Conservation (phyloP, 2,329 filamentous ascomycete genomes). For the Exophiala aquamarina region DNA sequence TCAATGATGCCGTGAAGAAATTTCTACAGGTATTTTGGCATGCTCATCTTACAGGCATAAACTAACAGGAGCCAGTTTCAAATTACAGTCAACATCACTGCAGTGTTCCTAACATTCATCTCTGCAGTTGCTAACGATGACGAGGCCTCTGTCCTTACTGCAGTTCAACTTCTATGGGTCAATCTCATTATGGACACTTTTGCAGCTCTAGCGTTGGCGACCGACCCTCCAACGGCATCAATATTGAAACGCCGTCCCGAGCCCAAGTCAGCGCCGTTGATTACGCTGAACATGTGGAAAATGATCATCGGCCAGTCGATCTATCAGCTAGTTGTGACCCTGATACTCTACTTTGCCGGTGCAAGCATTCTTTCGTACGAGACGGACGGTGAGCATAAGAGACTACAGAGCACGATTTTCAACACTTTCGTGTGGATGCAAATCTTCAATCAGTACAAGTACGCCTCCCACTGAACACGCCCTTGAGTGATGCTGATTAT, state of each 20-base stretch:
- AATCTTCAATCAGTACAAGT: conserved; percentile 69
- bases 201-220: conserved; percentile 62
- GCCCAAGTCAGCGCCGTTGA: conserved; percentile 40
- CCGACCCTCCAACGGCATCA: conserved; percentile 57
- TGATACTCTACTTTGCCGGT: conserved; percentile 58
- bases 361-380: conserved; percentile 54
- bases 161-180: conserved; percentile 66
- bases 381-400: conserved; percentile 39
- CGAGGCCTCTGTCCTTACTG: conserved; percentile 60
- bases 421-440: conserved; percentile 73
- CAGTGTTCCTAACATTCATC: conserved; percentile 62
- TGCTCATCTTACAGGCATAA: conserved; percentile 52
- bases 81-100: conserved; percentile 67
- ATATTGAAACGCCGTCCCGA: conserved; percentile 54
- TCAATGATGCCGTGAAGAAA: conserved; percentile 75
- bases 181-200: conserved; percentile 69
- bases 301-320: conserved; percentile 42
- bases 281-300: conserved; percentile 44
- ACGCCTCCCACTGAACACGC: conserved; percentile 10
- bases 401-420: conserved; percentile 64
- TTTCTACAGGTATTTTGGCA: conserved; percentile 58
- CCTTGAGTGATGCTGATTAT: conserved; percentile 6
- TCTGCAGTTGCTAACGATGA: conserved; percentile 57
- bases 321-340: conserved; percentile 38
- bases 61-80: conserved; percentile 51